Evolutionary conservation across 805 yeast species (phyloP), one percentile per base, ranked within the genome.

Genomic region (Cyberlindnera mississippiensis): DNA sequence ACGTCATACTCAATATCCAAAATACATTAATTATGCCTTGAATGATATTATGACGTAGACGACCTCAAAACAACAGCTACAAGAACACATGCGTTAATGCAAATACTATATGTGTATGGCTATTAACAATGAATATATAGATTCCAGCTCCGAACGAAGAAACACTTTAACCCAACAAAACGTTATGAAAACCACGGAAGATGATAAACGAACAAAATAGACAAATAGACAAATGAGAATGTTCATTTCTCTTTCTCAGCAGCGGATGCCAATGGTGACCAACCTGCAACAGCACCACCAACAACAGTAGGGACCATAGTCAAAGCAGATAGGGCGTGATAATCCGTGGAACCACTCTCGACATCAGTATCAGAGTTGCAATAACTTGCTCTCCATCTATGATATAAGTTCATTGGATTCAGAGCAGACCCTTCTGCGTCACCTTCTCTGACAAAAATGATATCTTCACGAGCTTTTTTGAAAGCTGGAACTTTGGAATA

Each of bases 261-360:
- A 13, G 31, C 17, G 13, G 44, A 20, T 6, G 49, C 40, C 37
- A 48, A 26, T n/a, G 53, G 53, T 6, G 66, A 61, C 75, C 75
- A 71, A 6, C 80, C 80, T 13, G 78, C 80, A 33, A 75, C 70
- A 4, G 80, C 80, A 28, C 80, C 80, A 22, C 78, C 77, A 10
- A 75, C 78, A 40, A 73, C 65, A 14, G 76, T 69, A 1, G 80
- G 80, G 5, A 75, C 76, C 73, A 75, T 70, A 1, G 75, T 66
- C 41, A 71, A 52, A 2, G 75, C 74, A 17, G 70, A 65, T 16
- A 71, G 56, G 22, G 67, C 60, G 32, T 57, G 59, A 36, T 37
- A 43, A 8, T 45, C 50, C 13, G 42, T 9, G 15, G 48, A 15
- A 14, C 45, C 49, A 19, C 46, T 42, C 41, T 43, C 50, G 19